These are phyloP conservation scores for Ceratocystis papillata DNA, from an alignment of 2,329 filamentous ascomycete genomes.

Conservation along the genomic window DNA sequence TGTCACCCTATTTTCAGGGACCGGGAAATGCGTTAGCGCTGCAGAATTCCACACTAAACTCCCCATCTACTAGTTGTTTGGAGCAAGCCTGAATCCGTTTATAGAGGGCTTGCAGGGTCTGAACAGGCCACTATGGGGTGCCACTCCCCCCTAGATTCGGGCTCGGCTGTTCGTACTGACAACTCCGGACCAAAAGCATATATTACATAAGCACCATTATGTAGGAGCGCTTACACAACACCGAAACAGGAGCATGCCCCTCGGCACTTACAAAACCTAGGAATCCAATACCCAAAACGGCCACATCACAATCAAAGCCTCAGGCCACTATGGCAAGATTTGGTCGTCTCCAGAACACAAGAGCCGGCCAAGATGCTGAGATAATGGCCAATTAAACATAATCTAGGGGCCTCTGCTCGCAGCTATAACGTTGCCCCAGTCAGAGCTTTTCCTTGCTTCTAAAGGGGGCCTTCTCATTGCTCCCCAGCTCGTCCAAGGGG, in stretches of 20 bases:
- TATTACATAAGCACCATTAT: background rate
- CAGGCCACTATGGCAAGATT: too few species aligned
- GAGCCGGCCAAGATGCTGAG: background rate
- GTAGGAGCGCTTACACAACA: background rate
- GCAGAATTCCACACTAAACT: background rate
- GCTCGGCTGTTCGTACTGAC: background rate
- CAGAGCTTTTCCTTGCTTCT: background rate
- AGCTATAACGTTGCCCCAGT: background rate
- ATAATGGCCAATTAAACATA: background rate
- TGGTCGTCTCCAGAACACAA: background rate
- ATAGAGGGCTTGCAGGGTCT: slow-evolving; percentile 7
- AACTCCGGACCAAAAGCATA: too few species aligned
- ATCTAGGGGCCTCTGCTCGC: background rate
- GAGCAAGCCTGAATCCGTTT: slow-evolving; percentile 6
- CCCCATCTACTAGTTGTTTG: background rate
- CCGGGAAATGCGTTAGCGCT: background rate
- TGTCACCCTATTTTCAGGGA: slow-evolving; percentile 13
- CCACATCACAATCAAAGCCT: background rate
- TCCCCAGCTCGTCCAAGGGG: background rate
- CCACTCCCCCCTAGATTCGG: background rate
- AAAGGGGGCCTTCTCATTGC: background rate
- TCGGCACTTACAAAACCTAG: background rate
- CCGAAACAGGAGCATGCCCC: background rate
- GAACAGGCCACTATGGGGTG: slow-evolving; percentile 5
- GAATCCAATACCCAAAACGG: background rate